phyloP scores from a whole-genome alignment of 2,329 filamentous ascomycete genomes.

The Pseudogymnoascus sp. region DNA sequence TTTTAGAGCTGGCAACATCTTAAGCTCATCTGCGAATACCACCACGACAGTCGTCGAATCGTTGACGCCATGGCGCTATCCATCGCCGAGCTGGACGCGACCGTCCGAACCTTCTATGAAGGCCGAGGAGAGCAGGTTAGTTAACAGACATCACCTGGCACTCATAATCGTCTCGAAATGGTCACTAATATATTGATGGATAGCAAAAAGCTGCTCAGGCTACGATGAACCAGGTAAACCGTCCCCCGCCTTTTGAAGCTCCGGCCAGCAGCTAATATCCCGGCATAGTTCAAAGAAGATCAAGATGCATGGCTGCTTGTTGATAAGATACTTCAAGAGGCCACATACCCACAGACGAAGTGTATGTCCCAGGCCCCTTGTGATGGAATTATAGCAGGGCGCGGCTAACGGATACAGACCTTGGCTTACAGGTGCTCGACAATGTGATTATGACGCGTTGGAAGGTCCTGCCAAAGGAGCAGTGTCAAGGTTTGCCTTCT shows the following conservation, averaged over 20 bases:
- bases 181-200: conserved; percentile 35
- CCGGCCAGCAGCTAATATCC: conserved; percentile 18
- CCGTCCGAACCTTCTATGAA: conserved; percentile 95
- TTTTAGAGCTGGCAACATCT: conserved; percentile 3
- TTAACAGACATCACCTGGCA: conserved; percentile 17
- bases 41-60: conserved; percentile 8
- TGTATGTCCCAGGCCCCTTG: conserved; percentile 48
- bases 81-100: conserved; percentile 92
- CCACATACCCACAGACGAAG: conserved; percentile 92
- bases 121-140: conserved; percentile 86
- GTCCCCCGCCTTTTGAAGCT: conserved; percentile 5
- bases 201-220: conserved; percentile 96
- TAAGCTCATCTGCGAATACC: conserved; percentile 9
- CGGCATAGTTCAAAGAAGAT: conserved; percentile 87
- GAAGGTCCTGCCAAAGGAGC: conserved; percentile 94
- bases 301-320: conserved; percentile 96
- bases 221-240: conserved; percentile 77
- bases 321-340: conserved; percentile 90
- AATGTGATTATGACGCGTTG: conserved; percentile 98
- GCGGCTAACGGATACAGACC: conserved; percentile 47
- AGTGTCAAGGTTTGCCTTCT: conserved; percentile 68
- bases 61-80: conserved; percentile 54
- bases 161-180: conserved; percentile 7
- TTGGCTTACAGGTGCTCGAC: conserved; percentile 93
- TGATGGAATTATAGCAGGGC: not conserved